Evolutionary conservation across 306 rosid genomes (phyloP).

Genomic region (Medicago truncatula): MtrunA17r5.0-ANR NC_053046.1:16906501-16907000

Average conservation of each 20-base stretch:
- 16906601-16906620: background rate
- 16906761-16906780: background rate
- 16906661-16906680: background rate
- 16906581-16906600: background rate
- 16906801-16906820: background rate
- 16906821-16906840: background rate
- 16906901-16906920: background rate
- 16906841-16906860: background rate
- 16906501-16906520: slow-evolving; percentile 16
- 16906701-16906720: background rate
- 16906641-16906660: background rate
- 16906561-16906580: background rate
- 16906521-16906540: background rate
- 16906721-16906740: background rate
- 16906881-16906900: background rate
- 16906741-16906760: background rate
- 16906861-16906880: background rate
- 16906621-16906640: background rate
- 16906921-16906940: too few species aligned
- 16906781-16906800: background rate
- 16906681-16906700: background rate
- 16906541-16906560: background rate
- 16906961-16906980: background rate
- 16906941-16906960: background rate
- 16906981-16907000: background rate